Conservation (phyloP, 148 eudicot genomes). For the Chenopodium formosanum region DNA sequence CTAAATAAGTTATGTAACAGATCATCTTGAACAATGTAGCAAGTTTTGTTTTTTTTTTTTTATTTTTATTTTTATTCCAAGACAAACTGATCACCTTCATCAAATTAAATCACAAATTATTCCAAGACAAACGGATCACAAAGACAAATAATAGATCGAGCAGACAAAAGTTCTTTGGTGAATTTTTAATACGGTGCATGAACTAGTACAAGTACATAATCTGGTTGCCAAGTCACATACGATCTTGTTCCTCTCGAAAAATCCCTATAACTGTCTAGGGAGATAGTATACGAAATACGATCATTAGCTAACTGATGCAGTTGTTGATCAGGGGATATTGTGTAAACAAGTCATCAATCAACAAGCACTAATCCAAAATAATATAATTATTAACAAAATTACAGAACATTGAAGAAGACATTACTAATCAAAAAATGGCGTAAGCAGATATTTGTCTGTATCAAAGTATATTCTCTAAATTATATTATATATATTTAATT, state of each 20-base stretch:
- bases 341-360: conserved; percentile 1
- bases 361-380: neutral
- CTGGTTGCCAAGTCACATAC: neutral
- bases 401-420: conserved; percentile 16
- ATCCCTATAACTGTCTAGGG: conserved; percentile 1
- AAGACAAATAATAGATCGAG: neutral
- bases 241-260: neutral
- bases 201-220: neutral
- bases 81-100: neutral
- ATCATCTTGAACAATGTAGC: neutral
- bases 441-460: conserved; percentile 24
- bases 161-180: neutral
- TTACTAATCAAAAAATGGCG: conserved; percentile 11
- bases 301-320: neutral
- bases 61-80: too few species aligned
- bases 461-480: conserved; percentile 12
- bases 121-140: neutral
- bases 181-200: neutral
- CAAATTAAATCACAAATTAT: neutral
- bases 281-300: conserved; percentile 4
- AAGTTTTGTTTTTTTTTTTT: too few species aligned
- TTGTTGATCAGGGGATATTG: neutral
- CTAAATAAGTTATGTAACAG: too few species aligned
- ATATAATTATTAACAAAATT: neutral
- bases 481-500: neutral